Evolutionary conservation across 352 stramenopile species (phyloP).

Genomic region (Pythium insidiosum): DNA sequence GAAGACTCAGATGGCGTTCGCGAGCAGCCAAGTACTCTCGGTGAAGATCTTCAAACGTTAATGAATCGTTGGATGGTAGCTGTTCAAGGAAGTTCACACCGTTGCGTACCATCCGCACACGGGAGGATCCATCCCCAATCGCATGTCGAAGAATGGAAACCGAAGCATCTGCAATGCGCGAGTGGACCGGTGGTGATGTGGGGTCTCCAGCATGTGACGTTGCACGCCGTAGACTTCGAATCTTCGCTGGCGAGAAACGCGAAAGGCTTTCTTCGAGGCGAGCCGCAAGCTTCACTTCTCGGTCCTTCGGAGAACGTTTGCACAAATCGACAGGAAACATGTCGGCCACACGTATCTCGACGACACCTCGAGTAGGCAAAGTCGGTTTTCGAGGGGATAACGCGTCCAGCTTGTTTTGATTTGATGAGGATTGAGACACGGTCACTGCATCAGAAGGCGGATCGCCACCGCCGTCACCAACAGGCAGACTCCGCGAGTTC

Average conservation of each 20-base stretch:
- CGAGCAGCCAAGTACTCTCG: constrained; percentile 20
- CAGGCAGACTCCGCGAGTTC: no score
- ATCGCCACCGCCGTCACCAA: constrained; percentile 12
- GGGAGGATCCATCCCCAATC: constrained; percentile 7
- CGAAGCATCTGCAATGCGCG: not conserved
- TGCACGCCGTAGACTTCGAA: constrained; percentile 17
- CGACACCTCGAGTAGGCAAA: not conserved
- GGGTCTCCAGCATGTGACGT: constrained; percentile 2
- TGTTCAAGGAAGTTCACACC: constrained; percentile 19
- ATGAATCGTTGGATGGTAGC: constrained; percentile 7
- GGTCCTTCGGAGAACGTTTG: constrained; percentile 33
- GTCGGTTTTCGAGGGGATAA: not conserved
- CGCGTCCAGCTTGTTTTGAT: not conserved
- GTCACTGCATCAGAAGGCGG: constrained; percentile 17
- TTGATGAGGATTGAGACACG: not conserved
- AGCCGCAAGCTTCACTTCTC: constrained; percentile 39
- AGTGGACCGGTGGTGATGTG: constrained; percentile 2
- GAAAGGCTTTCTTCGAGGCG: constrained; percentile 34
- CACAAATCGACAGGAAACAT: constrained; percentile 28
- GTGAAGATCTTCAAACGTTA: no score
- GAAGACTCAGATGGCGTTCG: not conserved
- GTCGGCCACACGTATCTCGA: constrained; percentile 5
- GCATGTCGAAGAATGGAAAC: not conserved
- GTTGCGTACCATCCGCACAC: constrained; percentile 20
- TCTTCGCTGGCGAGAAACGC: constrained; percentile 42